phyloP scores from a whole-genome alignment of 371 early-diverging fungal genomes.

The Fennellomyces sp. region DNA sequence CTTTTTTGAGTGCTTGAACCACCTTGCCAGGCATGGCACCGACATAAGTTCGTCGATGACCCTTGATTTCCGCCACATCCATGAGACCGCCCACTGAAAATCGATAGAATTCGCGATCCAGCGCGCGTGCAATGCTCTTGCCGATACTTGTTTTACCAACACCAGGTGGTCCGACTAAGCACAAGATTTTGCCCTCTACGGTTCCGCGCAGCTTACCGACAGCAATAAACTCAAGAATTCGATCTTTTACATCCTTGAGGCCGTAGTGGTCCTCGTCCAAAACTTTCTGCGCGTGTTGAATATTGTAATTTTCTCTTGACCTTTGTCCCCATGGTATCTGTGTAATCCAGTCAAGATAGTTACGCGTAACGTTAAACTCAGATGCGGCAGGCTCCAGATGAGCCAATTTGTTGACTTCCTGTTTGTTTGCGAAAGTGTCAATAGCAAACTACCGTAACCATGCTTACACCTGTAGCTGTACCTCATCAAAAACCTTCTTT shows the following conservation, averaged over 20 bases:
- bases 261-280: slow-evolving; percentile 98
- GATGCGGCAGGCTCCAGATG: slow-evolving; percentile 93
- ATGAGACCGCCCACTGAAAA: slow-evolving; percentile 96
- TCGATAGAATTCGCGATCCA: slow-evolving; percentile 92
- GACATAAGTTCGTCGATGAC: slow-evolving; percentile 97
- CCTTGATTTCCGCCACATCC: slow-evolving; percentile 98
- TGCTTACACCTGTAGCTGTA: slow-evolving; percentile 26
- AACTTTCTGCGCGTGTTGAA: slow-evolving; percentile 79
- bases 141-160: slow-evolving; percentile 98
- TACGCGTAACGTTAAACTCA: slow-evolving; percentile 96
- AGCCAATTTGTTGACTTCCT: slow-evolving; percentile 90
- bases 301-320: slow-evolving; percentile 87
- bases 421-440: neutral
- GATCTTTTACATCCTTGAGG: slow-evolving; percentile 95
- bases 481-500: slow-evolving; percentile 96
- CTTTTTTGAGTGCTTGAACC: slow-evolving; percentile 95
- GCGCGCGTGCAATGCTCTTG: slow-evolving; percentile 93
- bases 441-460: too few species aligned
- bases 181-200: slow-evolving; percentile 96
- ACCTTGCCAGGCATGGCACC: slow-evolving; percentile 99
- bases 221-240: slow-evolving; percentile 97
- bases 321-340: slow-evolving; percentile 95
- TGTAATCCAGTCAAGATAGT: slow-evolving; percentile 97
- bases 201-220: slow-evolving; percentile 93
- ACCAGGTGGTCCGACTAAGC: slow-evolving; percentile 95